phyloP scores from a whole-genome alignment of 306 rosid species.

The Lagenaria siceraria region DNA sequence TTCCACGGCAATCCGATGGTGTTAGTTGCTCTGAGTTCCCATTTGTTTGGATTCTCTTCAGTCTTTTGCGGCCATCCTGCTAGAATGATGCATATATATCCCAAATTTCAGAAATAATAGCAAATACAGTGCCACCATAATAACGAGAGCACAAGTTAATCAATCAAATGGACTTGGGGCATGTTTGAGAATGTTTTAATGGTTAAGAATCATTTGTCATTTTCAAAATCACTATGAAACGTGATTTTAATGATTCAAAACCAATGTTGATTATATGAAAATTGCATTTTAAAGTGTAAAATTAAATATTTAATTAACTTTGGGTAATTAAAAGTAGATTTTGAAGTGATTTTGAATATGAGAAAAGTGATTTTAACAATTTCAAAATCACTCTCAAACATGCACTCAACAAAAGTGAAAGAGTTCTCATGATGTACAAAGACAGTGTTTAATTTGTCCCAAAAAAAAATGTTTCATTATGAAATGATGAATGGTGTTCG shows the following conservation, averaged over 20 bases:
- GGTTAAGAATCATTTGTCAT: too few species aligned
- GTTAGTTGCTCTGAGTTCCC: slow-evolving; percentile 23
- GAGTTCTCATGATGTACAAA: not conserved
- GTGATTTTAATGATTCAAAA: too few species aligned
- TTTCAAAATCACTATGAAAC: too few species aligned
- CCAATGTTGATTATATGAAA: too few species aligned
- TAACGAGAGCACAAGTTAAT: not conserved
- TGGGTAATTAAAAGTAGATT: too few species aligned
- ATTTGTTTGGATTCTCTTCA: slow-evolving; percentile 57
- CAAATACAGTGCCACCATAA: not conserved
- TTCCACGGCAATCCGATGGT: slow-evolving; percentile 26
- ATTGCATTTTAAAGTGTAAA: too few species aligned
- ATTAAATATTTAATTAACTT: too few species aligned
- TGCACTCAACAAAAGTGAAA: too few species aligned
- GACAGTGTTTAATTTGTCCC: not conserved
- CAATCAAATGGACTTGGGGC: not conserved
- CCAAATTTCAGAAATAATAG: not conserved
- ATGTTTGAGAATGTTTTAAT: too few species aligned
- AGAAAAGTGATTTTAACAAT: too few species aligned
- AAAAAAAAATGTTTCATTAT: not conserved
- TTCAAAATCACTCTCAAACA: too few species aligned
- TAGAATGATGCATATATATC: not conserved
- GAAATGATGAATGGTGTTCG: not conserved
- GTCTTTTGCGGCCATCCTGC: slow-evolving; percentile 57
- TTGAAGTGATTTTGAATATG: too few species aligned